phyloP scores from a whole-genome alignment of 306 rosid genomes.

The Adenanthera pavonina region DNA sequence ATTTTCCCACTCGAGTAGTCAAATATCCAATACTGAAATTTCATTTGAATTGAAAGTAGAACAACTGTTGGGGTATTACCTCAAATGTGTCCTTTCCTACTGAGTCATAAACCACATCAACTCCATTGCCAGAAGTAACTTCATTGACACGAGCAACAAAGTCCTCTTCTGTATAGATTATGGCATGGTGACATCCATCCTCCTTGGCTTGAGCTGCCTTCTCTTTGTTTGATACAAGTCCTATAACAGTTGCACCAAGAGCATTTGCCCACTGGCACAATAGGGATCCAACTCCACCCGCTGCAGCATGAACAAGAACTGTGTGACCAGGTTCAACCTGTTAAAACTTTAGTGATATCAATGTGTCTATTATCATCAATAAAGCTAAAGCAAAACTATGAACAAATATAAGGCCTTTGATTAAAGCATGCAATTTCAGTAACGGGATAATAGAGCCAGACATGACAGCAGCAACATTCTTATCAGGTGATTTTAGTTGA shows the following conservation, averaged over 20 bases:
- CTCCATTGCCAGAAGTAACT: conserved; percentile 83
- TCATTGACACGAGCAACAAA: conserved; percentile 81
- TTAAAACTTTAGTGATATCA: neutral
- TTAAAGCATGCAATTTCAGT: neutral
- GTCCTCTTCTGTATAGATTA: conserved; percentile 71
- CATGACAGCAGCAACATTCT: neutral
- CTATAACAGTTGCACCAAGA: conserved; percentile 92
- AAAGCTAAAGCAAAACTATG: conserved; percentile 5
- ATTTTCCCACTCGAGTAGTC: conserved; percentile 21
- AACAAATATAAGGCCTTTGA: neutral
- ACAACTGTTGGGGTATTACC: conserved; percentile 47
- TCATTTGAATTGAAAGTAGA: conserved; percentile 19
- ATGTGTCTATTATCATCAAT: neutral
- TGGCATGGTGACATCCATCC: conserved; percentile 91
- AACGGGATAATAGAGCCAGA: neutral
- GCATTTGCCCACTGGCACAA: conserved; percentile 92
- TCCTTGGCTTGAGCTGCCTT: conserved; percentile 92
- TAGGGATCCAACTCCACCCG: conserved; percentile 97
- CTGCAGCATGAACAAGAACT: conserved; percentile 89
- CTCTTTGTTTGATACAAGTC: conserved; percentile 80
- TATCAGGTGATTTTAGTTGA: neutral
- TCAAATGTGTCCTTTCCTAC: conserved; percentile 92
- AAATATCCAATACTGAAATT: conserved; percentile 24
- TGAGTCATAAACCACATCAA: conserved; percentile 91
- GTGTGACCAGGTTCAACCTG: conserved; percentile 87